These are phyloP conservation scores for Ophidiomyces ophidiicola DNA, from an alignment of 2,329 filamentous ascomycete genomes.

Conservation along the genomic window DNA sequence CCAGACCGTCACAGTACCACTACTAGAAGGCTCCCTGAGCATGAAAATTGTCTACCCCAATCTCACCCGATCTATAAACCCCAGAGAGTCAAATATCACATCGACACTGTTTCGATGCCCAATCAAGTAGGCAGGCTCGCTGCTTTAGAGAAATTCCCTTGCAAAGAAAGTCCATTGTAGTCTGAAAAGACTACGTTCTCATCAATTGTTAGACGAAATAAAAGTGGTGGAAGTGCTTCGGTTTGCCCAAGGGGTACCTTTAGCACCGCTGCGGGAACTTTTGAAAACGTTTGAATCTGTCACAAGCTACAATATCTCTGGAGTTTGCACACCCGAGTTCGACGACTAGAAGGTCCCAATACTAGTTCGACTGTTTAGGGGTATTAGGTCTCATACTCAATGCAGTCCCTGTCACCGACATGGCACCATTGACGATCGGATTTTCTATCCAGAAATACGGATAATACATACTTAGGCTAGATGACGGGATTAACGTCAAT, in stretches of 20 bases:
- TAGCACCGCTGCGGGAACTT: constrained; percentile 8
- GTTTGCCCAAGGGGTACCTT: constrained; percentile 10
- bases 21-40: constrained; percentile 20
- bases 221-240: too few species aligned
- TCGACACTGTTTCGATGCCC: constrained; percentile 17
- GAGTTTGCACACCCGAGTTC: constrained; percentile 13
- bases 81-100: constrained; percentile 15
- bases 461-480: too few species aligned
- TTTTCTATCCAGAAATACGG: constrained; percentile 10
- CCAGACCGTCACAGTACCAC: too few species aligned
- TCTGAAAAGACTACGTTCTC: too few species aligned
- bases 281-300: constrained; percentile 3
- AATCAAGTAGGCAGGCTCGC: too few species aligned
- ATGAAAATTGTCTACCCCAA: constrained; percentile 16
- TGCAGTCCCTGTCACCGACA: constrained; percentile 15
- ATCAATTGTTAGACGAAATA: too few species aligned
- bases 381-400: constrained; percentile 26
- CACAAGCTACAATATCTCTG: too few species aligned
- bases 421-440: constrained; percentile 16
- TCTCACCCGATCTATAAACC: constrained; percentile 15
- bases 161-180: too few species aligned
- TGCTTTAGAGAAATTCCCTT: too few species aligned
- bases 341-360: constrained; percentile 11
- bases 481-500: too few species aligned
- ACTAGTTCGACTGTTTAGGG: constrained; percentile 10